Evolutionary conservation across 2,329 filamentous ascomycete genomes (phyloP).

Genomic region (Neophaeococcomyces aloes): DNA sequence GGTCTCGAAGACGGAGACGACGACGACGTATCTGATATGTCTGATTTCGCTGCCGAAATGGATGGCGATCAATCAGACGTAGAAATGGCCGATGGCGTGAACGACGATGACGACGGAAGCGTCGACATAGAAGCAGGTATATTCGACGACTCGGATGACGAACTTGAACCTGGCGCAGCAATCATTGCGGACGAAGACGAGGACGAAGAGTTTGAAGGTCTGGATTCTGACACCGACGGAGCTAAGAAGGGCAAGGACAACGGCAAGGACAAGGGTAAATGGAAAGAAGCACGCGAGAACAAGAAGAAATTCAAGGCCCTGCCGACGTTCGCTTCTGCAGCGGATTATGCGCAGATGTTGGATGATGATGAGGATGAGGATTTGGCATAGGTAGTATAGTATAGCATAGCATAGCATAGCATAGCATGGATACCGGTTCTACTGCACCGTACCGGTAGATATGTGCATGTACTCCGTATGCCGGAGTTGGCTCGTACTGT

Average conservation of each 20-base stretch:
- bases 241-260: slow-evolving; percentile 27
- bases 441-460: no score
- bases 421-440: no score
- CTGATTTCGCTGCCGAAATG: slow-evolving; percentile 35
- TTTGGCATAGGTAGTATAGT: slow-evolving; percentile 5
- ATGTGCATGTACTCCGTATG: no score
- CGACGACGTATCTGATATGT: slow-evolving; percentile 44
- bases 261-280: slow-evolving; percentile 28
- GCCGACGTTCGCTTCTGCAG: slow-evolving; percentile 83
- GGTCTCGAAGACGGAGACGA: slow-evolving; percentile 50
- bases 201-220: slow-evolving; percentile 24
- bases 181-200: slow-evolving; percentile 41
- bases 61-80: slow-evolving; percentile 33
- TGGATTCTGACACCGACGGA: slow-evolving; percentile 24
- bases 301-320: slow-evolving; percentile 76
- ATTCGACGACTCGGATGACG: slow-evolving; percentile 35
- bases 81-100: slow-evolving; percentile 34
- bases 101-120: slow-evolving; percentile 17
- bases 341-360: slow-evolving; percentile 84
- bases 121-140: slow-evolving; percentile 20
- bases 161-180: slow-evolving; percentile 40
- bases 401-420: no score
- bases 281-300: slow-evolving; percentile 29
- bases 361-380: slow-evolving; percentile 54
- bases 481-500: no score